A percentile compares a stretch with the other conserved stretches of the same genome.
phyloP scores from a whole-genome alignment of 345 rosid genomes.

The Linum tenue region DNA sequence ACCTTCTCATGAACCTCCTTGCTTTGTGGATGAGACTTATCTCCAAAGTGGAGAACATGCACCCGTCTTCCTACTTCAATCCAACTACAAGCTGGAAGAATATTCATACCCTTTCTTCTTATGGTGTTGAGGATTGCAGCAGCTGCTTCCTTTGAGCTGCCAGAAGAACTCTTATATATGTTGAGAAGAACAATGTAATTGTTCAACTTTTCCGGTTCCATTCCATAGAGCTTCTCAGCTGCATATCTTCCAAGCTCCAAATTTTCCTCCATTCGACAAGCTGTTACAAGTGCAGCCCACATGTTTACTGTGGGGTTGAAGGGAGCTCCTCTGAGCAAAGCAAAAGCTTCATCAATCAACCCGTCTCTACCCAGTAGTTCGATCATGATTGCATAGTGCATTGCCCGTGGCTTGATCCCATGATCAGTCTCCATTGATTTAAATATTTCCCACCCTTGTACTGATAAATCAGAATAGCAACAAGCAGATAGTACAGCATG shows the following conservation, averaged over 20 bases:
- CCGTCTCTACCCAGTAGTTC: conserved; percentile 74
- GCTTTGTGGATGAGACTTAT: conserved; percentile 40
- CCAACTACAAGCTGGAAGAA: conserved; percentile 76
- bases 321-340: conserved; percentile 53
- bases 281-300: conserved; percentile 92
- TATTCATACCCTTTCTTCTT: conserved; percentile 60
- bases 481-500: conserved; percentile 76
- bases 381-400: conserved; percentile 78
- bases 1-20: conserved; percentile 54
- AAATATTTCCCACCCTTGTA: conserved; percentile 68
- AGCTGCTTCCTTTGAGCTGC: conserved; percentile 52
- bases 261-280: conserved; percentile 60
- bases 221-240: conserved; percentile 68
- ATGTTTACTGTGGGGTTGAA: conserved; percentile 64
- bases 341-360: conserved; percentile 72
- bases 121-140: conserved; percentile 51
- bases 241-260: conserved; percentile 73
- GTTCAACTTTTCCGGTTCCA: conserved; percentile 75
- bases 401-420: conserved; percentile 68
- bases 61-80: conserved; percentile 49
- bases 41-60: conserved; percentile 58
- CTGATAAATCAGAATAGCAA: conserved; percentile 57
- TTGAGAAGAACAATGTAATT: conserved; percentile 71
- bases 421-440: conserved; percentile 53
- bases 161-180: conserved; percentile 49